phyloP scores from a whole-genome alignment of 163 green algal species.

The Coccomyxa subellipsoidea region DNA sequence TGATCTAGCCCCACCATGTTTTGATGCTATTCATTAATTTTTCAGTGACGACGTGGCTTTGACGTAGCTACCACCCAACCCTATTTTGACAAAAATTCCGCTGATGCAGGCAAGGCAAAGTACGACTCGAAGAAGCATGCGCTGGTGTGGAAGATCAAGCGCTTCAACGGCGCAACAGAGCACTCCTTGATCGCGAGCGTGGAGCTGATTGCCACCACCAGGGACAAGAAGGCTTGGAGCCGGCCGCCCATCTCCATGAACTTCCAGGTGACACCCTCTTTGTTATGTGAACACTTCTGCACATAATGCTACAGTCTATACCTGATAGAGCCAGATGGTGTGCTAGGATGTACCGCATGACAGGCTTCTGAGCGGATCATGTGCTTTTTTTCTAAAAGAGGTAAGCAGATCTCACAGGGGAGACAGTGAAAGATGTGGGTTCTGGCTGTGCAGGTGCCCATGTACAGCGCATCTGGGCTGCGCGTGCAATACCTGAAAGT shows the following conservation, averaged over 20 bases:
- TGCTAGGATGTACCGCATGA: no score
- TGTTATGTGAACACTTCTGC: no score
- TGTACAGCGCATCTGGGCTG: conserved; percentile 86
- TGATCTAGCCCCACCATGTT: no score
- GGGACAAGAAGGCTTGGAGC: conserved; percentile 81
- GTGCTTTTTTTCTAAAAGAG: no score
- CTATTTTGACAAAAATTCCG: no score
- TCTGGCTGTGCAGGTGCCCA: conserved; percentile 71
- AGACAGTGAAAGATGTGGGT: neutral
- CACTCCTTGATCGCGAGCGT: conserved; percentile 83
- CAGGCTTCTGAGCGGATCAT: no score
- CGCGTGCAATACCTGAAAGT: conserved; percentile 93
- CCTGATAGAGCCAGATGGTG: no score
- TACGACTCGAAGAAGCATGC: conserved; percentile 87
- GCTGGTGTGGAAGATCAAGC: conserved; percentile 92
- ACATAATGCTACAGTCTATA: no score
- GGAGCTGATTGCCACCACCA: conserved; percentile 79
- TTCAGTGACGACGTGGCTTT: no score
- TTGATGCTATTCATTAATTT: no score
- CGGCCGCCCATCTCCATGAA: conserved; percentile 68
- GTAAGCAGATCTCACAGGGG: no score
- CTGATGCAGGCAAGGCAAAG: conserved; percentile 84
- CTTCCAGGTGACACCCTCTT: conserved; percentile 55
- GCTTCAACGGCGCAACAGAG: conserved; percentile 77
- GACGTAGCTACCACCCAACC: no score